Conservation (phyloP, 2,329 filamentous ascomycete genomes). For the Sporothrix luriei region DNA sequence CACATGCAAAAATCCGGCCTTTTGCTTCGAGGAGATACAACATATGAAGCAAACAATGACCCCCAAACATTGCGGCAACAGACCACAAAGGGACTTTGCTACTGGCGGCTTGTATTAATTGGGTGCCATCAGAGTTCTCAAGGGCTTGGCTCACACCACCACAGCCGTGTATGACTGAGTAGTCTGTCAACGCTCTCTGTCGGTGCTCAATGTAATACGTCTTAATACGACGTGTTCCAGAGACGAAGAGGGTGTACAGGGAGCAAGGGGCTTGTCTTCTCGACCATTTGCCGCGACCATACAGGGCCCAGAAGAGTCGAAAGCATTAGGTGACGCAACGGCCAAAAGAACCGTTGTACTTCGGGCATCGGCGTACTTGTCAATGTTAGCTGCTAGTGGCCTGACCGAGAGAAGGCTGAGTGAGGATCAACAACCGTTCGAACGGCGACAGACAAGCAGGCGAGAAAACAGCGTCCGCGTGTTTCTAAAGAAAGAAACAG, state of each 20-base stretch:
- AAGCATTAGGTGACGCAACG: slow-evolving; percentile 1
- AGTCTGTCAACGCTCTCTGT: background rate
- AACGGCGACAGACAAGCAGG: background rate
- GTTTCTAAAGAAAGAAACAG: slow-evolving; percentile 17
- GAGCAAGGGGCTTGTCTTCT: background rate
- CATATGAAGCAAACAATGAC: background rate
- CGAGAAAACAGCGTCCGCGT: background rate
- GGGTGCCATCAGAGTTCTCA: background rate
- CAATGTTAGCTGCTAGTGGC: background rate
- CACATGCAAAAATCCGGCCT: slow-evolving; percentile 3
- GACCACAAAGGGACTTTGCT: background rate
- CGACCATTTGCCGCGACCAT: background rate
- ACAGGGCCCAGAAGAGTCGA: slow-evolving; percentile 3
- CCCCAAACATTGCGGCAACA: slow-evolving; percentile 3
- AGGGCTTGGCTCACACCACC: background rate
- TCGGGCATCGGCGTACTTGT: background rate
- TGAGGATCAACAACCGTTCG: slow-evolving; percentile 3
- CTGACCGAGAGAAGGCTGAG: slow-evolving; percentile 7
- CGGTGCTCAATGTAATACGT: background rate
- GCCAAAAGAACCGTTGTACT: background rate
- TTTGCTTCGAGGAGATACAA: background rate
- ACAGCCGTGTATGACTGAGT: slow-evolving; percentile 13
- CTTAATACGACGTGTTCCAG: too few relatives aligned
- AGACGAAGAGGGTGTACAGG: background rate
- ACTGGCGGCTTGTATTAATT: background rate